A percentile compares a stretch with the other conserved stretches of the same genome.
phyloP scores from a whole-genome alignment of 2,329 filamentous ascomycete genomes.

The Leptographium wingfieldii region DNA sequence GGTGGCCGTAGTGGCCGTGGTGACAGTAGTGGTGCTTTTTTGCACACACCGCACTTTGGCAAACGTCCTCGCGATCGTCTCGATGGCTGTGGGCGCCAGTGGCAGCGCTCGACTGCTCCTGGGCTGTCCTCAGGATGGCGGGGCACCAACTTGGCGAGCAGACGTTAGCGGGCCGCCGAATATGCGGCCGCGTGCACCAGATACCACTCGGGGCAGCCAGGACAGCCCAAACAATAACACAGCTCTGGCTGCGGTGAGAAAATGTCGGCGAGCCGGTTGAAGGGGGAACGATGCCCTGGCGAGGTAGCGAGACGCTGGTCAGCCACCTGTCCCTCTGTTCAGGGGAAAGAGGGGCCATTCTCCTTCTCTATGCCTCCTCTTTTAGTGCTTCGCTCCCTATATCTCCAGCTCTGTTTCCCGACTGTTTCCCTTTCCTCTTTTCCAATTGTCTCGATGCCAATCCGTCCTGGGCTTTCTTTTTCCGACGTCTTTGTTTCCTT shows the following conservation, averaged over 20 bases:
- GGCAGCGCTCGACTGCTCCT: neutral
- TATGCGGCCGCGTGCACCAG: constrained; percentile 6
- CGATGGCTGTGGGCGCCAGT: neutral
- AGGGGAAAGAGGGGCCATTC: no score
- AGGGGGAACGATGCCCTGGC: neutral
- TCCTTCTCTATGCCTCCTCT: no score
- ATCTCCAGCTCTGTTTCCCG: neutral
- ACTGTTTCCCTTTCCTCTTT: neutral
- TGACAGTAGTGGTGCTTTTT: neutral
- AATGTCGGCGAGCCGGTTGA: neutral
- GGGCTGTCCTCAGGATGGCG: neutral
- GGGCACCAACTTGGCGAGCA: neutral
- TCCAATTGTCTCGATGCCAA: neutral
- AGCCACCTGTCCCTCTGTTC: neutral
- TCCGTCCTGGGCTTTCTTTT: neutral
- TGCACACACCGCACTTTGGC: neutral
- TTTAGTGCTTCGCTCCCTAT: neutral
- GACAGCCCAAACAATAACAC: neutral
- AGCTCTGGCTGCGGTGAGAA: neutral
- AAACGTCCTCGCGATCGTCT: neutral
- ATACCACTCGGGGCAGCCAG: neutral
- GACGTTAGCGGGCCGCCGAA: constrained; percentile 6
- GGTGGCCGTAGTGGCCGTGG: neutral
- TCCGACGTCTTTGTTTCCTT: neutral
- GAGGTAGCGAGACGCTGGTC: neutral